Percentiles rank a stretch among this genome's conserved stretches.
These are phyloP conservation scores for Mediolabrus comicus DNA, from an alignment of 108 stramenopile genomes.

Conservation along the genomic window DNA sequence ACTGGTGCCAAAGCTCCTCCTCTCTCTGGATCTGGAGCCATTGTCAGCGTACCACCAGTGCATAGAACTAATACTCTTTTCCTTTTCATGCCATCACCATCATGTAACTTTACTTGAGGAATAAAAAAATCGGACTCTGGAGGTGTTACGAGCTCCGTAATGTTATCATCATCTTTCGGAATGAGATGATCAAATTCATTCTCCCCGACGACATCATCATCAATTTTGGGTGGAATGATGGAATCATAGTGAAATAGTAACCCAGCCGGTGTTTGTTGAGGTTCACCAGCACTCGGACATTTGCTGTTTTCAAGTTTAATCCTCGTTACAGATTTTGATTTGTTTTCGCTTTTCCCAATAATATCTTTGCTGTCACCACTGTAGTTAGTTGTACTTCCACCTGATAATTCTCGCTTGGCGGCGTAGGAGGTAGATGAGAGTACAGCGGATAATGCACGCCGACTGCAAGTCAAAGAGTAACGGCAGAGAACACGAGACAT, in stretches of 20 bases:
- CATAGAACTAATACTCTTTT: conserved; percentile 55
- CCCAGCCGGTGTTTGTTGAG: conserved; percentile 29
- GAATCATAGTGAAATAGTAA: conserved; percentile 21
- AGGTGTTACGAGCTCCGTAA: conserved; percentile 30
- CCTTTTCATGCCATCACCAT: conserved; percentile 47
- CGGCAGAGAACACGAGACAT: background rate
- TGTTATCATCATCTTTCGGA: conserved; percentile 31
- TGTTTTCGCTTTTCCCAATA: too few relatives aligned
- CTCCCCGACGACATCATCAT: background rate
- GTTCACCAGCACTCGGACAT: background rate
- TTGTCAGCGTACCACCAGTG: conserved; percentile 86
- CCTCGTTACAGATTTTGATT: background rate
- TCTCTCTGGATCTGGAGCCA: conserved; percentile 69
- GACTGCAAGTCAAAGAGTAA: background rate
- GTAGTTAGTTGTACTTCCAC: too few relatives aligned
- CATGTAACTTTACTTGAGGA: conserved; percentile 56
- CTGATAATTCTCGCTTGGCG: too few relatives aligned
- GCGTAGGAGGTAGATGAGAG: background rate
- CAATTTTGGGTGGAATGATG: background rate
- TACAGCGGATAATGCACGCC: background rate
- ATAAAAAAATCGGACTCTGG: conserved; percentile 49
- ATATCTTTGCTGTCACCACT: too few relatives aligned
- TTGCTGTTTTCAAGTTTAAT: background rate
- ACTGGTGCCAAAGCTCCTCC: conserved; percentile 70
- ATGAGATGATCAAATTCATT: conserved; percentile 5